Conservation (phyloP, 108 stramenopile species). For the Cylindrotheca closterium region DNA sequence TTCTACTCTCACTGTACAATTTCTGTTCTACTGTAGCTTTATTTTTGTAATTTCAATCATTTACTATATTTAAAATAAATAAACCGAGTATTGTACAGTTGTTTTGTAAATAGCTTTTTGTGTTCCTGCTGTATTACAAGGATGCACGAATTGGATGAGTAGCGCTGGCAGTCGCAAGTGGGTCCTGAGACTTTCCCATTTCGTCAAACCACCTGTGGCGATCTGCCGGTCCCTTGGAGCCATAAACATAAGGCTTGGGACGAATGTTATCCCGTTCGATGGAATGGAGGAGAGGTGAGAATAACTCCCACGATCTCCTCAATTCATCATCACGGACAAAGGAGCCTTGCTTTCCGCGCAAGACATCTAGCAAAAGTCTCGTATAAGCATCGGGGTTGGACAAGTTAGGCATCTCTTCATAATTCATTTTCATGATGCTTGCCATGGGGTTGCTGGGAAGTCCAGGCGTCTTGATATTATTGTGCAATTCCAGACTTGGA, state of each 20-base stretch:
- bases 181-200: conserved; percentile 16
- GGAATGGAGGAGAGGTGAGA: conserved; percentile 88
- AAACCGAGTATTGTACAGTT: too few species aligned
- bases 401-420: conserved; percentile 40
- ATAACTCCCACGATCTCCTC: conserved; percentile 88
- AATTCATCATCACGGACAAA: conserved; percentile 97
- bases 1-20: too few species aligned
- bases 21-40: too few species aligned
- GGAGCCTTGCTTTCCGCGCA: conserved; percentile 85
- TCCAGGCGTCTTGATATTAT: conserved; percentile 93
- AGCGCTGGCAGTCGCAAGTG: too few species aligned
- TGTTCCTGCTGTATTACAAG: too few species aligned
- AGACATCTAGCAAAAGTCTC: conserved; percentile 90
- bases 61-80: too few species aligned
- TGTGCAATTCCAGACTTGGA: conserved; percentile 84
- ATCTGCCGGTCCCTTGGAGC: conserved; percentile 69
- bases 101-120: too few species aligned
- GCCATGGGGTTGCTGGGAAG: conserved; percentile 66
- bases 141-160: too few species aligned
- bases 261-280: conserved; percentile 67
- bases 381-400: conserved; percentile 94
- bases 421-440: conserved; percentile 75
- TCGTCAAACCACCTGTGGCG: conserved; percentile 53
- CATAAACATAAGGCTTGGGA: conserved; percentile 71
- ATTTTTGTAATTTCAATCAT: too few species aligned